Percentiles rank a stretch among this genome's conserved stretches.
Conservation (phyloP, 129 eudicot species). For the Ambrosia trifida region DNA sequence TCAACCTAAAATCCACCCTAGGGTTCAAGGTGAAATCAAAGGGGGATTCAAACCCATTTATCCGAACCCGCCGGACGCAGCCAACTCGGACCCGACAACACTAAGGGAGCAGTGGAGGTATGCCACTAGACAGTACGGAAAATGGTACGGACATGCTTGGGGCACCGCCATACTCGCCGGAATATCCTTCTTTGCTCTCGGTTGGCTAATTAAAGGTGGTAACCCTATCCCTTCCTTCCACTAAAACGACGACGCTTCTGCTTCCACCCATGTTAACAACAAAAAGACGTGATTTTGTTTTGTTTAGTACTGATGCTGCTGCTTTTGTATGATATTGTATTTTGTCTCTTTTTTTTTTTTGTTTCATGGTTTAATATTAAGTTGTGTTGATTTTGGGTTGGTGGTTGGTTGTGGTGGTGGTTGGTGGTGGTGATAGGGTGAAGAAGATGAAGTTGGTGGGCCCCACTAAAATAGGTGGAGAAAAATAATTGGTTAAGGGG, state of each 20-base stretch:
- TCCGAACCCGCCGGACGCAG: conserved; percentile 67
- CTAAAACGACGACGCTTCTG: conserved; percentile 13
- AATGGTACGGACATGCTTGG: conserved; percentile 97
- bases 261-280: conserved; percentile 24
- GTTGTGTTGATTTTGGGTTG: too few relatives aligned
- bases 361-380: too few relatives aligned
- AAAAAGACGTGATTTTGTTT: conserved; percentile 20
- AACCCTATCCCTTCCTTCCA: conserved; percentile 74
- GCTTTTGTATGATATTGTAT: not conserved
- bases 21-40: conserved; percentile 10
- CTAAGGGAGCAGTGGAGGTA: conserved; percentile 84
- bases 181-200: conserved; percentile 83
- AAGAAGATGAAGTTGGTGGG: too few relatives aligned
- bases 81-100: conserved; percentile 70
- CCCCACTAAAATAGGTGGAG: too few relatives aligned
- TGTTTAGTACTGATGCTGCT: not conserved
- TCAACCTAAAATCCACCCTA: conserved; percentile 19
- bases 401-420: too few relatives aligned
- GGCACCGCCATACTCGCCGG: conserved; percentile 98
- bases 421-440: too few relatives aligned
- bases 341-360: not conserved
- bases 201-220: conserved; percentile 93
- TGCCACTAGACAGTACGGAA: conserved; percentile 81
- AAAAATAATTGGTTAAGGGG: too few relatives aligned
- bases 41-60: conserved; percentile 28